These are phyloP conservation scores for Pichia sp. DNA, from an alignment of 1,139 yeast genomes.

Conservation along the genomic window DNA sequence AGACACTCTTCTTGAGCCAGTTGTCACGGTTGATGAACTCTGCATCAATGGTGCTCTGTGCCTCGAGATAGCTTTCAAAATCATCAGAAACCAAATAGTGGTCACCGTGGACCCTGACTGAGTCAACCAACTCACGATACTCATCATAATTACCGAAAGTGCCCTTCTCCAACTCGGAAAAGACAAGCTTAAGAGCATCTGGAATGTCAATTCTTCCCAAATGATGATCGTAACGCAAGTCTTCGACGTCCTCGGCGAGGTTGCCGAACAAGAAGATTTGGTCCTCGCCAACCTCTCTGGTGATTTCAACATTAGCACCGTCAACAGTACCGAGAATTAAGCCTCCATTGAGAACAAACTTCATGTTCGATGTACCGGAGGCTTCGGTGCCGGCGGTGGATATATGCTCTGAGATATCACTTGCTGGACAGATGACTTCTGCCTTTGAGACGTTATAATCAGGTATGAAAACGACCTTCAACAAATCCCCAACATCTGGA, in stretches of 20 bases:
- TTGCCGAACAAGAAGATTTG: slow-evolving; percentile 90
- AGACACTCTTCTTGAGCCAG: slow-evolving; percentile 75
- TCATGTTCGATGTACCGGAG: slow-evolving; percentile 94
- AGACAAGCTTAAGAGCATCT: slow-evolving; percentile 55
- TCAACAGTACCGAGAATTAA: slow-evolving; percentile 93
- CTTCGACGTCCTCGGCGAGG: slow-evolving; percentile 85
- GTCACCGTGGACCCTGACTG: slow-evolving; percentile 72
- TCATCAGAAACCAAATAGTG: slow-evolving; percentile 85
- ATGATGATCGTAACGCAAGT: slow-evolving; percentile 70
- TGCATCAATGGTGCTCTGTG: slow-evolving; percentile 71
- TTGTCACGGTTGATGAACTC: slow-evolving; percentile 60
- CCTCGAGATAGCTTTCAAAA: slow-evolving; percentile 78
- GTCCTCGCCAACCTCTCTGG: slow-evolving; percentile 86
- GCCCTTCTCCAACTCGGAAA: slow-evolving; percentile 65
- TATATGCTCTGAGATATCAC: slow-evolving; percentile 88
- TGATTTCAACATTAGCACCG: slow-evolving; percentile 94
- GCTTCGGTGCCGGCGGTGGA: slow-evolving; percentile 99
- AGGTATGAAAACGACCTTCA: slow-evolving; percentile 84
- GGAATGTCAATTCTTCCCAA: slow-evolving; percentile 53
- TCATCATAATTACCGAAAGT: slow-evolving; percentile 68
- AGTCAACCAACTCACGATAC: slow-evolving; percentile 63
- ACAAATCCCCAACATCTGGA: slow-evolving; percentile 63
- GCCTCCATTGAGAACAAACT: slow-evolving; percentile 91
- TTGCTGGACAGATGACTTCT: slow-evolving; percentile 84
- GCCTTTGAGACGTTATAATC: slow-evolving; percentile 95